Conservation (phyloP, 2,329 filamentous ascomycete genomes). For the Claviceps pazoutovae region DNA sequence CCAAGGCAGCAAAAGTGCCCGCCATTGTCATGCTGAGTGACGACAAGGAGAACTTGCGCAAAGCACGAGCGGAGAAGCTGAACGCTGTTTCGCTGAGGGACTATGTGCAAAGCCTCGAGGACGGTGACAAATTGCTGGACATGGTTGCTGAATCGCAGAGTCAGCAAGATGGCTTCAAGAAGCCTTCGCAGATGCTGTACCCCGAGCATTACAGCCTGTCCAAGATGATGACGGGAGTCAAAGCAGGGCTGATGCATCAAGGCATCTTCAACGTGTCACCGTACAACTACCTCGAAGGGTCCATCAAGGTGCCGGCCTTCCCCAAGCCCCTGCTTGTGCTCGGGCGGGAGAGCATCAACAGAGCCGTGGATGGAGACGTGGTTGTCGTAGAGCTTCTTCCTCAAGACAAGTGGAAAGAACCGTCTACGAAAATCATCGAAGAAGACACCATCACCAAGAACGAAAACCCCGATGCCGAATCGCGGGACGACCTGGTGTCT, state of each 20-base stretch:
- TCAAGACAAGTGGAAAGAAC: conserved; percentile 91
- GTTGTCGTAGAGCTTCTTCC: conserved; percentile 89
- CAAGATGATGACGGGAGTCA: conserved; percentile 87
- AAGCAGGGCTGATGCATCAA: conserved; percentile 79
- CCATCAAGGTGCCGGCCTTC: conserved; percentile 79
- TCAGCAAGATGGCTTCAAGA: conserved; percentile 43
- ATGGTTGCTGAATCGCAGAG: conserved; percentile 79
- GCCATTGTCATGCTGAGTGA: conserved; percentile 88
- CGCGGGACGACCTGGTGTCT: conserved; percentile 63
- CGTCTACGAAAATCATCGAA: conserved; percentile 89
- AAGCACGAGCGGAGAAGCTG: conserved; percentile 65
- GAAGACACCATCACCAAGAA: conserved; percentile 85
- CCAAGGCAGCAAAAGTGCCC: conserved; percentile 48
- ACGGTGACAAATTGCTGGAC: conserved; percentile 74
- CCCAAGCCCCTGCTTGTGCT: conserved; percentile 78
- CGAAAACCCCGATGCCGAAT: conserved; percentile 80
- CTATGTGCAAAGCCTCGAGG: conserved; percentile 74
- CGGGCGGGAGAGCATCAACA: conserved; percentile 90
- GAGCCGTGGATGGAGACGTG: conserved; percentile 79
- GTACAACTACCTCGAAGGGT: conserved; percentile 95
- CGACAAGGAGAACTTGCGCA: conserved; percentile 73
- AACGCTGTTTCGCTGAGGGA: conserved; percentile 53
- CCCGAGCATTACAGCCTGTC: conserved; percentile 81
- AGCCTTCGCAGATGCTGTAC: conserved; percentile 59
- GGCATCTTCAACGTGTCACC: conserved; percentile 92